These are phyloP conservation scores for Sutorius eximius DNA, from an alignment of 1,284 basidiomycete species.

Conservation along the genomic window DNA sequence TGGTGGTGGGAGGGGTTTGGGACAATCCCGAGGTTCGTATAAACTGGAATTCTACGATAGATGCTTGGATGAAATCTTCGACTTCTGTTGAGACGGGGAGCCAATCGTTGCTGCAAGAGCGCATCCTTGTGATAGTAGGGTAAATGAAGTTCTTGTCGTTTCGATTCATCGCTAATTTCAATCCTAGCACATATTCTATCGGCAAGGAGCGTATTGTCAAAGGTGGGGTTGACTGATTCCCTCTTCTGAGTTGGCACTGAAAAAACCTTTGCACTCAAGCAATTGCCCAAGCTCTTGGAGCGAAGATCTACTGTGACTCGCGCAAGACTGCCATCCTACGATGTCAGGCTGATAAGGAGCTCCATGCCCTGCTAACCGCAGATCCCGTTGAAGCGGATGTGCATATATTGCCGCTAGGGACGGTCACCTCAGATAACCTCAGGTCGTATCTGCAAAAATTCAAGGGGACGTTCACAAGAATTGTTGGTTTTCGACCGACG, in stretches of 20 bases:
- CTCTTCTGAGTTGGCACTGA: background rate
- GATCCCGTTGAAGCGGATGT: constrained; percentile 80
- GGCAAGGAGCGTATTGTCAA: constrained; percentile 98
- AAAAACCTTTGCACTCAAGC: constrained; percentile 44
- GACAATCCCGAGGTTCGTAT: constrained; percentile 23
- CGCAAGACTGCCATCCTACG: constrained; percentile 79
- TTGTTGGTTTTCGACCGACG: constrained; percentile 87
- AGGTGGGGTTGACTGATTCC: constrained; percentile 47
- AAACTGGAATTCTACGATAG: constrained; percentile 38
- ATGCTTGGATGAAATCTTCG: constrained; percentile 36
- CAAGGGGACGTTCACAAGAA: constrained; percentile 71
- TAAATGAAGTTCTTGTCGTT: constrained; percentile 33
- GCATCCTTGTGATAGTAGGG: constrained; percentile 83
- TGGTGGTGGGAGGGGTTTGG: constrained; percentile 46
- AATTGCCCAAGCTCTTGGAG: constrained; percentile 77
- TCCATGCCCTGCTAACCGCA: constrained; percentile 76
- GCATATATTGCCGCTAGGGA: constrained; percentile 82
- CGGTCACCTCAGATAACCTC: constrained; percentile 78
- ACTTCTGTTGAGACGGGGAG: constrained; percentile 34
- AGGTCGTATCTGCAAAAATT: constrained; percentile 77
- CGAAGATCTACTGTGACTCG: constrained; percentile 89
- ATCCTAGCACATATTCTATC: constrained; percentile 85
- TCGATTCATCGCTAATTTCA: constrained; percentile 1
- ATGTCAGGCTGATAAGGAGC: constrained; percentile 81
- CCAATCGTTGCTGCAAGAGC: constrained; percentile 33